Evolutionary conservation across 495 filamentous ascomycete genomes (phyloP).

Genomic region (Penicillium daleae): DNA sequence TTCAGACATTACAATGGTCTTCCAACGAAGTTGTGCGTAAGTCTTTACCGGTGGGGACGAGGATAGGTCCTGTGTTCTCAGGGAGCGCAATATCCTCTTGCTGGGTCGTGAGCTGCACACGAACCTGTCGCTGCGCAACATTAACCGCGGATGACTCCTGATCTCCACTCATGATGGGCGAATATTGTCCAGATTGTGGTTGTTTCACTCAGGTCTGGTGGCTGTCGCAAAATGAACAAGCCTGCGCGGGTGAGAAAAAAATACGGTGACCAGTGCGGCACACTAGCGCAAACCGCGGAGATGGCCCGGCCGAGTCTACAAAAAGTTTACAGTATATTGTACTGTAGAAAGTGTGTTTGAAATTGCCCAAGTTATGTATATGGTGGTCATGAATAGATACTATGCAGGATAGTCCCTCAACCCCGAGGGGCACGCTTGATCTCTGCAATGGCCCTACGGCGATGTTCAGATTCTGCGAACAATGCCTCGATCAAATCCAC

Average conservation of each 20-base stretch:
- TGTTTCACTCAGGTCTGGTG: constrained; percentile 26
- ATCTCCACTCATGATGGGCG: constrained; percentile 38
- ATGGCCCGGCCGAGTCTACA: constrained; percentile 33
- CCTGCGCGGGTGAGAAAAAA: constrained; percentile 46
- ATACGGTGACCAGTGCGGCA: constrained; percentile 52
- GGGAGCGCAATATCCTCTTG: constrained; percentile 63
- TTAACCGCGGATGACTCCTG: constrained; percentile 32
- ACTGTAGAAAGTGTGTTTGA: no score
- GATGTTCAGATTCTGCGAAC: constrained; percentile 85
- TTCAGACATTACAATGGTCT: background rate
- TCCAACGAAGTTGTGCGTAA: constrained; percentile 11
- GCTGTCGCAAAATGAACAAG: constrained; percentile 39
- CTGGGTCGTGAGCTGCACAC: constrained; percentile 61
- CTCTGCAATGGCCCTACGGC: constrained; percentile 76
- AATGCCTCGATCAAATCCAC: constrained; percentile 84
- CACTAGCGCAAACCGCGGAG: constrained; percentile 48
- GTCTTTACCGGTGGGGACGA: constrained; percentile 65
- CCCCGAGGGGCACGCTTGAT: constrained; percentile 57
- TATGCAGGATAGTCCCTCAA: constrained; percentile 1
- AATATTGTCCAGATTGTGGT: constrained; percentile 18
- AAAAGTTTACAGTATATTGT: no score
- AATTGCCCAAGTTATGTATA: no score
- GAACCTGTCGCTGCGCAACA: constrained; percentile 55
- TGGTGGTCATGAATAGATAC: background rate
- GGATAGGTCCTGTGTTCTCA: constrained; percentile 63